Conservation (phyloP, 2,329 filamentous ascomycete genomes). For the Helotiales sp. region DNA sequence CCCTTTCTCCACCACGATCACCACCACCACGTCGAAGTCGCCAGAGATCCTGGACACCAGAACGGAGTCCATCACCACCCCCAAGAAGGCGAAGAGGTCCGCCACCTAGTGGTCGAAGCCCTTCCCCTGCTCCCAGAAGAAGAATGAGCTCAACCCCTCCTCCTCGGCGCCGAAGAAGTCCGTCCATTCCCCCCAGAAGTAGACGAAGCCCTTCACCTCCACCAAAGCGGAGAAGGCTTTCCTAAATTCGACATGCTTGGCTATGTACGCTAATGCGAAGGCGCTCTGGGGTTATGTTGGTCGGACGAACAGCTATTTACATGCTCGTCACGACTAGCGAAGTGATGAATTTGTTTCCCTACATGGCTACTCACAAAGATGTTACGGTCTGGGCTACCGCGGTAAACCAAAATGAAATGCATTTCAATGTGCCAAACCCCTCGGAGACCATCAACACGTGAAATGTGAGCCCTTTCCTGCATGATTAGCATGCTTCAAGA, state of each 20-base stretch:
- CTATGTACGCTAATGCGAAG: slow-evolving; percentile 6
- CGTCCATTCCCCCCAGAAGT: not conserved
- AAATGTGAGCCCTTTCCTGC: not conserved
- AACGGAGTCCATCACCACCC: slow-evolving; percentile 11
- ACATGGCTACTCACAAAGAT: not conserved
- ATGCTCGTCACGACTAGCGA: not conserved
- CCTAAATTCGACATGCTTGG: not conserved
- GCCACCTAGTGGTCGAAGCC: slow-evolving; percentile 31
- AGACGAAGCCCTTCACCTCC: slow-evolving; percentile 14
- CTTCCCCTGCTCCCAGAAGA: slow-evolving; percentile 11
- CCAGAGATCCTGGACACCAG: slow-evolving; percentile 17
- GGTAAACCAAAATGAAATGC: not conserved
- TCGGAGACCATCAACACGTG: not conserved
- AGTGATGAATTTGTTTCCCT: not conserved
- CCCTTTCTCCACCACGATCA: slow-evolving; percentile 26
- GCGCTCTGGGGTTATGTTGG: slow-evolving; percentile 1
- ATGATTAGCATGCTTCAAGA: not conserved
- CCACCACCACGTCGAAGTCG: slow-evolving; percentile 27
- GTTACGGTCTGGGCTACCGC: not conserved
- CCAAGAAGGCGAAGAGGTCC: slow-evolving; percentile 21
- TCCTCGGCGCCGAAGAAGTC: slow-evolving; percentile 9
- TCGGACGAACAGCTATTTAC: not conserved
- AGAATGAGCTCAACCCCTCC: slow-evolving; percentile 8
- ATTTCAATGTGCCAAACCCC: not conserved
- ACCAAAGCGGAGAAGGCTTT: slow-evolving; percentile 13